Conservation (phyloP, 345 rosid species). For the Camelina neglecta region DNA sequence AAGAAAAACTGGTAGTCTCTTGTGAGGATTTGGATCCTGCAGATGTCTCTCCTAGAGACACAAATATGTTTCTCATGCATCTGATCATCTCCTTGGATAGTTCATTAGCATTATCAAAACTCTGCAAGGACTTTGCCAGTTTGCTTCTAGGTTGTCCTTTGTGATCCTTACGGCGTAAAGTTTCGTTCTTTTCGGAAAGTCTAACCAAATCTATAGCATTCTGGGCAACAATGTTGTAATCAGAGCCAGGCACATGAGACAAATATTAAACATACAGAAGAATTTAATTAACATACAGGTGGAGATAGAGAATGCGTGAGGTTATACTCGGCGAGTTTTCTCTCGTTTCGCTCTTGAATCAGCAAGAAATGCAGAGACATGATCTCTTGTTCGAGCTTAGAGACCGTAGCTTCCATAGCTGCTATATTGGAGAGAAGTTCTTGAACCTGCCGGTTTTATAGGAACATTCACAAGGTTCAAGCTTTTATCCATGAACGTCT, state of each 20-base stretch:
- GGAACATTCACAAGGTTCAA: constrained; percentile 15
- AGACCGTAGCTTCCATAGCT: constrained; percentile 64
- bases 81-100: constrained; percentile 81
- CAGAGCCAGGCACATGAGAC: constrained; percentile 23
- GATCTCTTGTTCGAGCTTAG: constrained; percentile 76
- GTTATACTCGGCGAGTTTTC: constrained; percentile 78
- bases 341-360: constrained; percentile 91
- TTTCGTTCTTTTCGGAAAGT: constrained; percentile 24
- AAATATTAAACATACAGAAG: constrained; percentile 10
- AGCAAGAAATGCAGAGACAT: constrained; percentile 84
- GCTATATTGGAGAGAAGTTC: constrained; percentile 70
- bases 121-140: constrained; percentile 30
- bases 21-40: constrained; percentile 56
- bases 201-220: constrained; percentile 34
- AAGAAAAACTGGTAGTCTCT: constrained; percentile 24
- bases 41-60: constrained; percentile 80
- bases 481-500: not conserved
- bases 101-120: constrained; percentile 39
- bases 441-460: constrained; percentile 54
- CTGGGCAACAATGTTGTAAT: constrained; percentile 28
- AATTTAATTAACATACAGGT: constrained; percentile 39
- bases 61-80: constrained; percentile 92
- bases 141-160: constrained; percentile 37
- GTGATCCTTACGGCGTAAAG: constrained; percentile 15
- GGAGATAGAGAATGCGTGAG: constrained; percentile 58